Evolutionary conservation across 169 alveolate genomes (phyloP).

Genomic region (Eimeria tenella): DNA sequence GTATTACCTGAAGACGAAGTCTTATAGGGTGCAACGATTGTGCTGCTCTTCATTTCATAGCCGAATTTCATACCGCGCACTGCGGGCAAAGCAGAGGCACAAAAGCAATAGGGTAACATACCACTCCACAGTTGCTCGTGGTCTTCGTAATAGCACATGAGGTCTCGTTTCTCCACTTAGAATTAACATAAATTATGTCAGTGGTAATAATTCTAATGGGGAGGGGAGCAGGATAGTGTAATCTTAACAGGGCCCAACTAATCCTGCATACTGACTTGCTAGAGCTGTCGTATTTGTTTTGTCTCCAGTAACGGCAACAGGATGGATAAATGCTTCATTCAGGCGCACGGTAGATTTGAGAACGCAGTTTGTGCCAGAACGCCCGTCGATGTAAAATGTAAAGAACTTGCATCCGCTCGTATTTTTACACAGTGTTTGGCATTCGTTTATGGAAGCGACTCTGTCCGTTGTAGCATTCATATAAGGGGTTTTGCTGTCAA

Average conservation of each 20-base stretch:
- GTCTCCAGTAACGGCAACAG: constrained; percentile 44
- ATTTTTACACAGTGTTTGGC: constrained; percentile 43
- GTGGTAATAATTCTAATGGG: neutral
- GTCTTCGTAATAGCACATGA: too few relatives aligned
- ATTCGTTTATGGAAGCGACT: neutral
- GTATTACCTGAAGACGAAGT: too few relatives aligned
- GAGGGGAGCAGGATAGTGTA: neutral
- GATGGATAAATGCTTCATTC: neutral
- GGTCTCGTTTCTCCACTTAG: too few relatives aligned
- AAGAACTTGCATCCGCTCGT: neutral
- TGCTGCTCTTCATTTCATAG: constrained; percentile 41
- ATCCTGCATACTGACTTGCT: constrained; percentile 2
- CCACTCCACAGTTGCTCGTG: too few relatives aligned
- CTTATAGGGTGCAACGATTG: neutral
- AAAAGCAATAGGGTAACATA: neutral
- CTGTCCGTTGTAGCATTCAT: constrained; percentile 16
- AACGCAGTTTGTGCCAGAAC: constrained; percentile 61
- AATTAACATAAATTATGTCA: too few relatives aligned
- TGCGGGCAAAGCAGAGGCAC: neutral
- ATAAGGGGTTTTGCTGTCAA: constrained; percentile 20
- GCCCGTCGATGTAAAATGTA: constrained; percentile 59
- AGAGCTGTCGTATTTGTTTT: neutral
- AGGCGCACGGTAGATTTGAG: neutral
- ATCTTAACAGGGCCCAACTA: neutral
- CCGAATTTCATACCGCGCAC: constrained; percentile 66